Evolutionary conservation across 768 basidiomycete genomes (phyloP), one percentile per base, ranked within the genome.

Genomic region (Termitomyces sp.): DNA sequence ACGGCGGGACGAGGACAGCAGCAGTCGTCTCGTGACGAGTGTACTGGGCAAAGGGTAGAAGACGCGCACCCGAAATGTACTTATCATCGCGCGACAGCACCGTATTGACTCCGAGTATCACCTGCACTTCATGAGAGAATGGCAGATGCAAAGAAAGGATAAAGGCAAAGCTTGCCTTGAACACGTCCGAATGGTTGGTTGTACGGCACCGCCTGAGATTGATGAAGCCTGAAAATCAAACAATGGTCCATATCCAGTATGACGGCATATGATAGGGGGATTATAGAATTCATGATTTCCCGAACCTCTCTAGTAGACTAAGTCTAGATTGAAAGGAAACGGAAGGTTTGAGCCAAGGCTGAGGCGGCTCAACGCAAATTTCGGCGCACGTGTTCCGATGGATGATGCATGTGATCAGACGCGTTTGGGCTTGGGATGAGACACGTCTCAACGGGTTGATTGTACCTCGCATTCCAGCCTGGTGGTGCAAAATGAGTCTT

Each of bases 41-140:
- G 54, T 50, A 17, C 29, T 57, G 56, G 56, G 56, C 56, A 57
- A 57, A 57, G 56, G 56, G 56, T 41, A 57, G n/a, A 9, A 21
- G 25, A 32, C 40, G 56, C 40, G 40, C 29, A 50, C 42, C 48
- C n/a, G 27, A 57, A 50, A 50, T 1, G 56, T 35, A n/a, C n/a
- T n/a, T n/a, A 40, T 34, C 32, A 42, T 40, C 16, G 27, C 32
- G 19, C 29, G 17, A 37, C n/a, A 29, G 40, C 56, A 29, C 25
- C 34, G n/a, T 43, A 41, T 35, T 40, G 38, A 44, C 29, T 41
- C 54, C 46, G 54, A 34, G 29, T 17, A 48, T 56, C 54, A 56
- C 46, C 46, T 46, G 45, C 10, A 31, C 37, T 48, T 29, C n/a
- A 34, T 34, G 19, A 48, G n/a, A 34, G 27, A 16, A 40, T 29